phyloP scores from a whole-genome alignment of 2,329 filamentous ascomycete genomes.

The Phoma sp. region DNA sequence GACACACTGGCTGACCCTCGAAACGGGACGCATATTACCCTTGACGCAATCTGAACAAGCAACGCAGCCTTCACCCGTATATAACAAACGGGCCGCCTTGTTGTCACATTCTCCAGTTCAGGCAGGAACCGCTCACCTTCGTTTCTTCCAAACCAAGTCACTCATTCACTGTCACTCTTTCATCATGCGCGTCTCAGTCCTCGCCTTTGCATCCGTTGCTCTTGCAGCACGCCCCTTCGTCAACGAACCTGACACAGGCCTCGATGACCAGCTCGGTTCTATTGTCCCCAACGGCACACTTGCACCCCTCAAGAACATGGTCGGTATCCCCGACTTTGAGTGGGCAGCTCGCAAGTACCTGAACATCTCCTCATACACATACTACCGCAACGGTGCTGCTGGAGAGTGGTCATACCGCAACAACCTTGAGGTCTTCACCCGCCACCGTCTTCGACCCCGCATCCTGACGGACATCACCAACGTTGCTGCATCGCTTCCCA shows the following conservation, averaged over 20 bases:
- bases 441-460: slow-evolving; percentile 59
- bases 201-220: slow-evolving; percentile 34
- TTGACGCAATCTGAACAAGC: slow-evolving; percentile 1
- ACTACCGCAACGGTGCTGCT: slow-evolving; percentile 64
- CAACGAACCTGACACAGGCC: slow-evolving; percentile 48
- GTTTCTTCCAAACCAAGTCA: slow-evolving; percentile 1
- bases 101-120: neutral
- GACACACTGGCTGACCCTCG: neutral
- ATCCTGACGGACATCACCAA: slow-evolving; percentile 59
- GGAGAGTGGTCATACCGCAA: slow-evolving; percentile 65
- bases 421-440: slow-evolving; percentile 63
- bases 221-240: slow-evolving; percentile 45
- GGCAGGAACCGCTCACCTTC: slow-evolving; percentile 10
- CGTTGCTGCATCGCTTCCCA: slow-evolving; percentile 49
- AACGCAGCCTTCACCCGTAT: neutral
- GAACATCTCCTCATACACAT: slow-evolving; percentile 59
- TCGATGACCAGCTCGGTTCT: slow-evolving; percentile 34
- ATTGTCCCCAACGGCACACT: slow-evolving; percentile 44
- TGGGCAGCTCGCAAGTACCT: slow-evolving; percentile 60
- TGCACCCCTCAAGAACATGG: slow-evolving; percentile 54
- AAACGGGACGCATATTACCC: neutral
- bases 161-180: slow-evolving; percentile 20
- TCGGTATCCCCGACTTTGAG: slow-evolving; percentile 63
- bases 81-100: neutral
- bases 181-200: slow-evolving; percentile 32